Conservation (phyloP, 2,329 filamentous ascomycete genomes). For the Nigrospora oryzae region DNA sequence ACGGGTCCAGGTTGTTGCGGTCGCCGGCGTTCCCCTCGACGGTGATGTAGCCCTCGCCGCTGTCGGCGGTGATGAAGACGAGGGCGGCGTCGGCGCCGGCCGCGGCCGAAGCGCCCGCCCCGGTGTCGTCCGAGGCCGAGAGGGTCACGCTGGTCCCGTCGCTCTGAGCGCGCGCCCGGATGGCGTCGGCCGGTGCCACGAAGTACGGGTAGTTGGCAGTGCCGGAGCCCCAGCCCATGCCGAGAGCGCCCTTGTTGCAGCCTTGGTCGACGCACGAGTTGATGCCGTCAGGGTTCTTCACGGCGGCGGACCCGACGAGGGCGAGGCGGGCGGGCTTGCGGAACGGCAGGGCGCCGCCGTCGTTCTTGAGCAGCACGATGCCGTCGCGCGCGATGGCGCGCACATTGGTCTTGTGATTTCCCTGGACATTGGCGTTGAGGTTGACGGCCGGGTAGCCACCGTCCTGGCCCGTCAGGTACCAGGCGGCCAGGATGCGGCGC, state of each 20-base stretch:
- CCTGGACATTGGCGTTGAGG: conserved; percentile 44
- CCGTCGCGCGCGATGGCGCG: conserved; percentile 44
- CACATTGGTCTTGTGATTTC: conserved; percentile 55
- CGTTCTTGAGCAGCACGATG: conserved; percentile 63
- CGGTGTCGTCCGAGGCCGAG: conserved; percentile 33
- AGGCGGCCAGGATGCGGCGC: conserved; percentile 53
- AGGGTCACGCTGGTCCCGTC: conserved; percentile 35
- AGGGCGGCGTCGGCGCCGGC: conserved; percentile 3
- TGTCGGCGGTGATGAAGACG: conserved; percentile 52
- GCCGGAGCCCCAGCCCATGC: conserved; percentile 57
- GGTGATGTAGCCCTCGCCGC: conserved; percentile 48
- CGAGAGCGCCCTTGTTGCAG: conserved; percentile 54
- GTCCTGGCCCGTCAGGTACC: conserved; percentile 50
- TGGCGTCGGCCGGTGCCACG: conserved; percentile 42
- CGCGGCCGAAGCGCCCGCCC: conserved; percentile 1
- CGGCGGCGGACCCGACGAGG: conserved; percentile 55
- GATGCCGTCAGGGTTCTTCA: conserved; percentile 50
- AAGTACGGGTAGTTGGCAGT: conserved; percentile 42
- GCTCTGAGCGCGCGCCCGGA: conserved; percentile 33
- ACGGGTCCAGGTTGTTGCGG: conserved; percentile 44
- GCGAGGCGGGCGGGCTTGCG: conserved; percentile 43
- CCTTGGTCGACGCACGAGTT: conserved; percentile 55
- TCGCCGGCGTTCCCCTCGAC: conserved; percentile 55
- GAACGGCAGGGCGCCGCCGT: conserved; percentile 45
- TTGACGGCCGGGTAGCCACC: conserved; percentile 41